A percentile compares a stretch with the other conserved stretches of the same genome.
These are phyloP conservation scores for Orbilia brochopaga DNA, from an alignment of 2,329 filamentous ascomycete species.

Conservation along the genomic window DNA sequence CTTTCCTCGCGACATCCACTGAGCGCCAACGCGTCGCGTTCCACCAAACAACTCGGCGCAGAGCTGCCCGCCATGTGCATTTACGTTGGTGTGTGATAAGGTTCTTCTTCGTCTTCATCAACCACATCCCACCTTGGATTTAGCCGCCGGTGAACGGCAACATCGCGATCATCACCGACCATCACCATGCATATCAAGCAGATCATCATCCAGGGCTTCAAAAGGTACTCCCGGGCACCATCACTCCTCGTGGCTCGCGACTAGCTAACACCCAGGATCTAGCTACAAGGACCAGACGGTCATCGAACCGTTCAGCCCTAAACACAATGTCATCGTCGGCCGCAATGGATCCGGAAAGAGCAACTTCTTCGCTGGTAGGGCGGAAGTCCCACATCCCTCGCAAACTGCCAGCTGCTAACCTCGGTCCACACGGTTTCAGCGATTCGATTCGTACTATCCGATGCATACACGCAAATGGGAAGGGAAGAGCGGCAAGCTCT, in stretches of 20 bases:
- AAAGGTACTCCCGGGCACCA: slow-evolving; percentile 69
- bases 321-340: slow-evolving; percentile 97
- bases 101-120: slow-evolving; percentile 13
- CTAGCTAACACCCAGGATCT: slow-evolving; percentile 49
- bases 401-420: slow-evolving; percentile 8
- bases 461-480: slow-evolving; percentile 94
- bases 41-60: slow-evolving; percentile 46
- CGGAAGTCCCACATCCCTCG: neutral
- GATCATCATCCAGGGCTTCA: slow-evolving; percentile 99
- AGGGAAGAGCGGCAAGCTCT: slow-evolving; percentile 94
- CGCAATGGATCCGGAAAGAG: slow-evolving; percentile 99
- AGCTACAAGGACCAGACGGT: slow-evolving; percentile 99
- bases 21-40: slow-evolving; percentile 47
- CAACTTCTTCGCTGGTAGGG: slow-evolving; percentile 83
- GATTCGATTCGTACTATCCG: slow-evolving; percentile 96
- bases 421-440: slow-evolving; percentile 60
- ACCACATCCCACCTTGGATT: slow-evolving; percentile 23
- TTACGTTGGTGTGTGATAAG: slow-evolving; percentile 37
- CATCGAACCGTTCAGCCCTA: slow-evolving; percentile 96
- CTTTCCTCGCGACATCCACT: slow-evolving; percentile 21
- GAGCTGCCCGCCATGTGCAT: slow-evolving; percentile 14
- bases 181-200: slow-evolving; percentile 95
- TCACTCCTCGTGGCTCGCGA: slow-evolving; percentile 1
- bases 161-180: slow-evolving; percentile 32
- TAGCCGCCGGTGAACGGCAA: slow-evolving; percentile 49